These are phyloP conservation scores for Hymenoscyphus occultus DNA, from an alignment of 2,329 filamentous ascomycete genomes.

Conservation along the genomic window DNA sequence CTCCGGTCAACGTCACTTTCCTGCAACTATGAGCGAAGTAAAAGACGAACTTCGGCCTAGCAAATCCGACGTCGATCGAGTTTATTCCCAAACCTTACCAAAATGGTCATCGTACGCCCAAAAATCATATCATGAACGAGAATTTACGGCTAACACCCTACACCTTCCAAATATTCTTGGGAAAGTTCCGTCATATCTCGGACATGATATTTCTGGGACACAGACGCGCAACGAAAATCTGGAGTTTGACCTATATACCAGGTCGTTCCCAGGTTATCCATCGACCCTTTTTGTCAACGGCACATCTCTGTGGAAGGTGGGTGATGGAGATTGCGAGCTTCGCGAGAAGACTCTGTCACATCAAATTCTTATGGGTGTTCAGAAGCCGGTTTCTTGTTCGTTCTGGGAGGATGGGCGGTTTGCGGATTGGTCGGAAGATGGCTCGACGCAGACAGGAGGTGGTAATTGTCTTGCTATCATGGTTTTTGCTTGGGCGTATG, in stretches of 20 bases:
- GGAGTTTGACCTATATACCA: conserved; percentile 9
- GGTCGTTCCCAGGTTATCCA: neutral
- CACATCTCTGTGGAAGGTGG: conserved; percentile 11
- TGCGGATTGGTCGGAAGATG: conserved; percentile 14
- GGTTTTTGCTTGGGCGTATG: conserved; percentile 18
- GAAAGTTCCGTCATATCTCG: conserved; percentile 15
- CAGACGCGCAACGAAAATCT: conserved; percentile 4
- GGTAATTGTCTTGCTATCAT: conserved; percentile 19
- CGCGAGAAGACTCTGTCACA: conserved; percentile 9
- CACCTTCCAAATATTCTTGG: conserved; percentile 16
- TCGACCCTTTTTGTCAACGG: conserved; percentile 13
- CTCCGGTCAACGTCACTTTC: neutral
- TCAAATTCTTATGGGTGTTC: conserved; percentile 14
- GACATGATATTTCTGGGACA: conserved; percentile 7
- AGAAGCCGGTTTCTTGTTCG: conserved; percentile 15
- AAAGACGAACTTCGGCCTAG: conserved; percentile 5
- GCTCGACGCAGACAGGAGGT: neutral
- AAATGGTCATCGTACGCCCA: conserved; percentile 10
- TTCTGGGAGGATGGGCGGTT: conserved; percentile 12
- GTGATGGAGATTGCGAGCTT: conserved; percentile 14
- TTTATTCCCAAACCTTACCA: neutral
- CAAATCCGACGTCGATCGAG: neutral
- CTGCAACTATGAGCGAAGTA: conserved; percentile 13
- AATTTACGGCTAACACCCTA: conserved; percentile 7
- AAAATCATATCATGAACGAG: conserved; percentile 9